Evolutionary conservation across 192 early-diverging fungal species (phyloP).

Genomic region (Phycomyces blakesleeanus): DNA sequence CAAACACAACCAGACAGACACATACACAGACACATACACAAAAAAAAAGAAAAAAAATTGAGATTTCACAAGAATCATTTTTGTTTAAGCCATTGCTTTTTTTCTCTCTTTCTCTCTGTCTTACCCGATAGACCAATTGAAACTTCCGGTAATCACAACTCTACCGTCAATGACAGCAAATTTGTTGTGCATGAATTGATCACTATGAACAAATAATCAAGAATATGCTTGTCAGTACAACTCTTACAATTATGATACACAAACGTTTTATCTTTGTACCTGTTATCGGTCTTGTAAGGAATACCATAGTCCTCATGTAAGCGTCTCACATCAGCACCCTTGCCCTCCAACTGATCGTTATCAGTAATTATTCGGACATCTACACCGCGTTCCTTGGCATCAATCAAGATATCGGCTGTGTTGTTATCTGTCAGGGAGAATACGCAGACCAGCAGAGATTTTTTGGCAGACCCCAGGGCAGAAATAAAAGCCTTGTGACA

Average conservation of each 20-base stretch:
- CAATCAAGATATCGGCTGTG: slow-evolving; percentile 55
- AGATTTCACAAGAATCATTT: slow-evolving; percentile 1
- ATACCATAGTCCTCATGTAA: slow-evolving; percentile 19
- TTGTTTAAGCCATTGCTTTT: neutral
- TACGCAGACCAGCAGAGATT: slow-evolving; percentile 60
- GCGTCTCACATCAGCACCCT: slow-evolving; percentile 28
- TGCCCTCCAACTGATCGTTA: slow-evolving; percentile 39
- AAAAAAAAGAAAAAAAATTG: slow-evolving; percentile 33
- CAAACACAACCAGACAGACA: no score
- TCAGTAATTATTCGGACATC: slow-evolving; percentile 66
- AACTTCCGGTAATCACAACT: slow-evolving; percentile 60
- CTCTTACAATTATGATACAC: no score
- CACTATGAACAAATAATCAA: slow-evolving; percentile 16
- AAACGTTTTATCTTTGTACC: no score
- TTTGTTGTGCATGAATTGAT: slow-evolving; percentile 65
- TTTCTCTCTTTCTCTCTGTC: slow-evolving; percentile 1
- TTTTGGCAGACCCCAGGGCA: slow-evolving; percentile 40
- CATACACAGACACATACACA: no score
- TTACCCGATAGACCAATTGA: slow-evolving; percentile 54
- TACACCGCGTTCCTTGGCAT: slow-evolving; percentile 44
- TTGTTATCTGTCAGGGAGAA: slow-evolving; percentile 71
- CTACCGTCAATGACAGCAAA: slow-evolving; percentile 62
- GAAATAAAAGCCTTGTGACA: slow-evolving; percentile 18
- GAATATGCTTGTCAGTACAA: no score
- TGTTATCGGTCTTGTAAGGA: slow-evolving; percentile 28